Percentiles rank a stretch among this genome's conserved stretches.
Conservation (phyloP, 1,284 basidiomycete genomes). For the Meripilus lineatus region DNA sequence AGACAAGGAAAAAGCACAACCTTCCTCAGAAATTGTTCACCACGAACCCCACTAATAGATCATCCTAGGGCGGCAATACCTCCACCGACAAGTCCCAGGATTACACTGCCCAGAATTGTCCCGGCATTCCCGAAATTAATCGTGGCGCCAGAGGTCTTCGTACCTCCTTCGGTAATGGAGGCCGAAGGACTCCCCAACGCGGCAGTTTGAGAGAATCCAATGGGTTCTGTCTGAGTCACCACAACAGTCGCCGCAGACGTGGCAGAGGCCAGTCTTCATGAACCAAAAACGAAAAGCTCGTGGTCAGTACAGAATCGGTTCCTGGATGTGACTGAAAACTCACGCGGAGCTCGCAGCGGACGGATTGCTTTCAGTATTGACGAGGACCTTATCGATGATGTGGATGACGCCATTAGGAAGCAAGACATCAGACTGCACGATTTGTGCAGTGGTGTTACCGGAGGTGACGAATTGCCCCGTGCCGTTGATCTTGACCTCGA, state of each 20-base stretch:
- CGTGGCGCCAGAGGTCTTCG: no score
- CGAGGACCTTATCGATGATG: conserved; percentile 59
- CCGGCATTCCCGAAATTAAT: no score
- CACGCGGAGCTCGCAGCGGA: conserved; percentile 56
- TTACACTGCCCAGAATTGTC: no score
- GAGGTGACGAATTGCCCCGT: conserved; percentile 59
- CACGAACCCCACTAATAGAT: no score
- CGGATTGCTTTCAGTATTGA: conserved; percentile 46
- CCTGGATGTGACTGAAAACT: conserved; percentile 12
- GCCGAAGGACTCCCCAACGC: no score
- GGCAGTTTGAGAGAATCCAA: conserved; percentile 14
- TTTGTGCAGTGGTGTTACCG: conserved; percentile 49
- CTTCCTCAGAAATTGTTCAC: no score
- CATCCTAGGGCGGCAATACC: no score
- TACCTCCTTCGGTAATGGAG: no score
- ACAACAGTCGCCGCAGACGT: conserved; percentile 18
- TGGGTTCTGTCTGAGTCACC: conserved; percentile 17
- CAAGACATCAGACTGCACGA: conserved; percentile 62
- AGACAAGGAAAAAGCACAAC: no score
- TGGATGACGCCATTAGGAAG: conserved; percentile 72
- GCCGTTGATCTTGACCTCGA: conserved; percentile 51
- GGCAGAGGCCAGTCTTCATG: conserved; percentile 18
- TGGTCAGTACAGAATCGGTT: background rate
- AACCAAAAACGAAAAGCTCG: background rate
- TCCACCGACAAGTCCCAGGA: no score